These are phyloP conservation scores for Trichoderma asperellum DNA, from an alignment of 2,329 filamentous ascomycete species.

Conservation along the genomic window DNA sequence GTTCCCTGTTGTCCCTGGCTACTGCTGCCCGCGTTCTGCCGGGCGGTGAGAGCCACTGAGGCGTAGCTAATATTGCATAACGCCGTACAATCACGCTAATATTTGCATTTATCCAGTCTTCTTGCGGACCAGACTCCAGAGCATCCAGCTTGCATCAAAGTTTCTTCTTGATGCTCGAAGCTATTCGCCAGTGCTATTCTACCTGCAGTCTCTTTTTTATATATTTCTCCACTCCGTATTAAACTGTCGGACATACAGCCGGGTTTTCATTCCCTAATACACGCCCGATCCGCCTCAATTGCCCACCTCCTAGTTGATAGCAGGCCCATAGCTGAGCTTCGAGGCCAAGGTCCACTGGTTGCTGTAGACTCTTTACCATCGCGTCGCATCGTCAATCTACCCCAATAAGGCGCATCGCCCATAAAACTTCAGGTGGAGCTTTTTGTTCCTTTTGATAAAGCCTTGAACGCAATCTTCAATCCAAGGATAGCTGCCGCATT, in stretches of 20 bases:
- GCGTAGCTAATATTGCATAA: constrained; percentile 34
- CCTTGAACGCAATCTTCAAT: background rate
- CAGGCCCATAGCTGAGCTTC: constrained; percentile 9
- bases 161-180: constrained; percentile 13
- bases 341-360: constrained; percentile 34
- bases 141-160: constrained; percentile 33
- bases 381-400: constrained; percentile 36
- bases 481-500: background rate
- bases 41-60: constrained; percentile 39
- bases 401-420: constrained; percentile 28
- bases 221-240: background rate
- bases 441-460: background rate
- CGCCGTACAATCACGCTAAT: constrained; percentile 28
- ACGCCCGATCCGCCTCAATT: background rate
- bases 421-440: constrained; percentile 29
- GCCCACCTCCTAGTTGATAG: constrained; percentile 7
- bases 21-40: constrained; percentile 42
- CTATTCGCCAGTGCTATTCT: background rate
- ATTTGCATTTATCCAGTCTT: constrained; percentile 36
- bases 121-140: constrained; percentile 27
- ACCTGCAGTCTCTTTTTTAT: background rate
- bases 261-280: background rate
- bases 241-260: background rate
- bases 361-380: constrained; percentile 38
- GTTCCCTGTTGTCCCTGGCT: constrained; percentile 27